Conservation (phyloP, 2,329 filamentous ascomycete species). For the Helicocarpus griseus region DNA sequence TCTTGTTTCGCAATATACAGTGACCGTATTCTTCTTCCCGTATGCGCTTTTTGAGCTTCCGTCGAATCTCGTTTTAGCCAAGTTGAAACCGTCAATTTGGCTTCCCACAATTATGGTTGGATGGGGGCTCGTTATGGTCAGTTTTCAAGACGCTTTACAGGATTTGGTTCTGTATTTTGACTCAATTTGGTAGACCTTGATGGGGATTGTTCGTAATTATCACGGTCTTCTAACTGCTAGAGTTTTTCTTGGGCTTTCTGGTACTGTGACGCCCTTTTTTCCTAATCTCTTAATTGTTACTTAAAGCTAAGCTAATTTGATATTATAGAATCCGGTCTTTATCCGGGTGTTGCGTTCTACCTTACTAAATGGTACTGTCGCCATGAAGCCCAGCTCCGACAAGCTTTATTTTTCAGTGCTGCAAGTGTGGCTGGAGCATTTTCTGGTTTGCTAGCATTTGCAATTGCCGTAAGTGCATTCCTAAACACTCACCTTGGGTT, state of each 20-base stretch:
- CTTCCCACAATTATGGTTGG: conserved; percentile 24
- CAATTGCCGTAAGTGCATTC: conserved; percentile 31
- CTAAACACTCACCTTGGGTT: too few species aligned
- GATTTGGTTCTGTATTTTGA: background rate
- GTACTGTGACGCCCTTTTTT: conserved; percentile 8
- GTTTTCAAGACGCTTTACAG: background rate
- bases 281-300: background rate
- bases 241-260: conserved; percentile 36
- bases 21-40: conserved; percentile 19
- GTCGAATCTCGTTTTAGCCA: conserved; percentile 22
- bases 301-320: background rate
- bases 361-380: conserved; percentile 39
- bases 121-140: conserved; percentile 40
- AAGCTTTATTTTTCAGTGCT: conserved; percentile 39
- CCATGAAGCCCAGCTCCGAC: conserved; percentile 33
- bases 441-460: conserved; percentile 43
- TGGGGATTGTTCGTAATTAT: conserved; percentile 40
- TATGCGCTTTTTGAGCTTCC: conserved; percentile 17
- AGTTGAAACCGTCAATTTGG: conserved; percentile 21
- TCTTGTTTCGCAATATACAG: conserved; percentile 2
- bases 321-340: conserved; percentile 30
- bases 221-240: conserved; percentile 38
- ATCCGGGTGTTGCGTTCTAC: conserved; percentile 36
- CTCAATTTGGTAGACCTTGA: conserved; percentile 30
- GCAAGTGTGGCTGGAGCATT: conserved; percentile 44